phyloP scores from a whole-genome alignment of 2,329 filamentous ascomycete species.

The Colletotrichum gloeosporioides region DNA sequence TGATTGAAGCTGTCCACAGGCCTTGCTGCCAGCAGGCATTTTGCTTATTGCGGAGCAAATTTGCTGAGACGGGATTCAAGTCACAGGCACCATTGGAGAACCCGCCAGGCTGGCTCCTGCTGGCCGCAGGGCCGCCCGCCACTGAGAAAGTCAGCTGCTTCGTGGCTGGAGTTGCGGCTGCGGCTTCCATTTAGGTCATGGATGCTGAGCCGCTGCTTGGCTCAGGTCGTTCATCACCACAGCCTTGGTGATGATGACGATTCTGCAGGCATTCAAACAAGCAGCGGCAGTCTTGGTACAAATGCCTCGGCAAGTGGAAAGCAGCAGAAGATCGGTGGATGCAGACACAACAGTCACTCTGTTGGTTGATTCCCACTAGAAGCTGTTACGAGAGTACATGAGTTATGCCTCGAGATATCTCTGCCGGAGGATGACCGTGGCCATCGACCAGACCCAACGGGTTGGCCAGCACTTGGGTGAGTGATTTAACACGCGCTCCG shows the following conservation, averaged over 20 bases:
- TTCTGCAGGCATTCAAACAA: neutral
- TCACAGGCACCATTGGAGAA: neutral
- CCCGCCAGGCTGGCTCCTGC: neutral
- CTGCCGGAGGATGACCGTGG: neutral
- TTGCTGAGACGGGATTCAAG: neutral
- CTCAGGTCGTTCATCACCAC: neutral
- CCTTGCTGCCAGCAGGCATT: neutral
- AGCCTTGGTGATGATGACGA: neutral
- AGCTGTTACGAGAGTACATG: neutral
- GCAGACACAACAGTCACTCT: neutral
- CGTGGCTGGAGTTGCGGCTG: constrained; percentile 1
- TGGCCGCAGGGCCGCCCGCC: neutral
- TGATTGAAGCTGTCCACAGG: neutral
- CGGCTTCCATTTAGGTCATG: neutral
- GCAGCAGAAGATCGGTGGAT: neutral
- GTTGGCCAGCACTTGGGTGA: neutral
- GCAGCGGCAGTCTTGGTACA: neutral
- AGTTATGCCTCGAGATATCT: neutral
- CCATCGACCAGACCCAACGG: neutral
- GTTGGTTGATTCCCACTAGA: neutral
- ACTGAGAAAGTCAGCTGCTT: neutral
- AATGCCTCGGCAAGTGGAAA: neutral
- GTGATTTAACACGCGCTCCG: neutral
- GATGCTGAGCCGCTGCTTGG: neutral
- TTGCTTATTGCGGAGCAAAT: neutral